phyloP scores from a whole-genome alignment of 495 filamentous ascomycete species.

The Annulohypoxylon moriforme region DNA sequence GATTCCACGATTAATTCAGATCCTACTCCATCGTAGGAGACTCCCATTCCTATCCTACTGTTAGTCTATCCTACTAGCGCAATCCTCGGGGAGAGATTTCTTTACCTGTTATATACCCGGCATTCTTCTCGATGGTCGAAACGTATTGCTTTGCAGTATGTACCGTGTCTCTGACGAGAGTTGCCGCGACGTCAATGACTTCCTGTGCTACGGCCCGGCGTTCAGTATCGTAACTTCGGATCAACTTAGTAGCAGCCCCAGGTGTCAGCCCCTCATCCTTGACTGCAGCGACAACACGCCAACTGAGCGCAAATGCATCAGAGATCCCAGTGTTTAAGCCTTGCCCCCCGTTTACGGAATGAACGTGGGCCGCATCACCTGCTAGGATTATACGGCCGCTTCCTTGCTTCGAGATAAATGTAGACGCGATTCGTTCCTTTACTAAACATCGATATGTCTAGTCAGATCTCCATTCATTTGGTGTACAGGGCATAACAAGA shows the following conservation, averaged over 20 bases:
- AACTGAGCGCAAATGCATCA: constrained; percentile 61
- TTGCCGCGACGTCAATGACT: constrained; percentile 61
- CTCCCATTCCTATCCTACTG: constrained; percentile 42
- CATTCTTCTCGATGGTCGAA: constrained; percentile 41
- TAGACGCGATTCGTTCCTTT: constrained; percentile 42
- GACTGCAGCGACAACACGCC: constrained; percentile 44
- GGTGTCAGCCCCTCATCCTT: constrained; percentile 14
- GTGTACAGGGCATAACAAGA: not conserved
- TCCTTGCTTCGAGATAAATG: constrained; percentile 39
- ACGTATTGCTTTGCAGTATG: constrained; percentile 45
- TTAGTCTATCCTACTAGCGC: not conserved
- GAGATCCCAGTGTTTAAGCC: constrained; percentile 63
- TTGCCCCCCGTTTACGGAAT: constrained; percentile 62
- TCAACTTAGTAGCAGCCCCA: constrained; percentile 43
- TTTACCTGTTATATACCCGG: constrained; percentile 48
- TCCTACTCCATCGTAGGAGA: constrained; percentile 43
- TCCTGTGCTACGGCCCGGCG: constrained; percentile 59
- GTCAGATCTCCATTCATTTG: not conserved
- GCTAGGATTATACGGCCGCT: constrained; percentile 56
- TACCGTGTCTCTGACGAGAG: constrained; percentile 40
- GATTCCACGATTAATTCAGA: constrained; percentile 41
- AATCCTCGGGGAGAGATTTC: not conserved
- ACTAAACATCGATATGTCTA: constrained; percentile 21
- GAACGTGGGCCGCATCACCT: constrained; percentile 64
- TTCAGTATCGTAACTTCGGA: constrained; percentile 64